Base-by-base conservation (phyloP, 768 basidiomycete genomes). In the Tulasnella sp. region DNA sequence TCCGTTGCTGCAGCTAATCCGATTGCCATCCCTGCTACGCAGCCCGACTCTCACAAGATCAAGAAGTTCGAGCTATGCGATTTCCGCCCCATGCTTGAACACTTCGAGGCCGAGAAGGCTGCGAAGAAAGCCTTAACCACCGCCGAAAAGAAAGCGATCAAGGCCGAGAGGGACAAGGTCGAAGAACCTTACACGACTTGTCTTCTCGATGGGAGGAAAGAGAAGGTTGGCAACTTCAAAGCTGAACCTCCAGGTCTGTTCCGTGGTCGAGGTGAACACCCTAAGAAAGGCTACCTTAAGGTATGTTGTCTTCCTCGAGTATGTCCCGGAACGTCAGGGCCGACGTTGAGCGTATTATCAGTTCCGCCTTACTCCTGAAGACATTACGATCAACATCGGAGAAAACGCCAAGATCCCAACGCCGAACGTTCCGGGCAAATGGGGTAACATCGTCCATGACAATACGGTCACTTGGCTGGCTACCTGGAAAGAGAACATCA, bases 181-280 rank as follows among this genome's bases (percentile, higher is more conserved):
- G 97, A 99, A 83, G 89, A 89, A 70, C 92, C 91, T 78, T 98
- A 96, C 83, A 89, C 88, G 29, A 87, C 88, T 34, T 98, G 97
- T 83, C 81, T 91, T n/a, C 88, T 99, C 40, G 95, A 99, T 81
- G 97, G 97, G 15, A 91, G 96, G 73, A 97, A 95, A 84, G 97
- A 99, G 85, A 99, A 98, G 83, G 89, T 98, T 69, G 97, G 97
- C 49, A 99, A 99, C 85, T 99, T 99, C 86, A 88, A 96, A 79
- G 91, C 98, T 72, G 97, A 99, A 87, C 97, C 97, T 82, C 97
- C 97, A 36, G 96, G 97, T n/a, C 85, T 99, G 71, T 99, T 99
- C 85, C 86, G 97, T 83, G 97, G 97, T 78, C 96, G 97, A 79
- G 97, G 97, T 74, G 96, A 98, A 80, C 97, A 99, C 83, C 97